Evolutionary conservation across 1,284 basidiomycete species (phyloP).

Genomic region (Rhodotorula sp.): DNA sequence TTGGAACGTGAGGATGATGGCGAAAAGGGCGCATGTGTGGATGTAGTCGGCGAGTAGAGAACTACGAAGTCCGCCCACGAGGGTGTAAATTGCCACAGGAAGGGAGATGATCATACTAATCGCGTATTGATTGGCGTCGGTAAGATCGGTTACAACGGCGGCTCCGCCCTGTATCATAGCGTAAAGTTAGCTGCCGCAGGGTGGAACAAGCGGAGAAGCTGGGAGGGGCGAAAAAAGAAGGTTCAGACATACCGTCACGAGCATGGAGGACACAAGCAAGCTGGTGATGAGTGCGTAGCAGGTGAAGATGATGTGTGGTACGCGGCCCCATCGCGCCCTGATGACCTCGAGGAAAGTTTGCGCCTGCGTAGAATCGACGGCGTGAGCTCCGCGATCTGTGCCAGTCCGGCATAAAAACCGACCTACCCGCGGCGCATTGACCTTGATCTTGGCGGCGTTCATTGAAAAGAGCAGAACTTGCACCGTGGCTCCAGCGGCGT

Average conservation of each 20-base stretch:
- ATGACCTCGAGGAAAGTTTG: conserved; percentile 64
- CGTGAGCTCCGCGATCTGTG: too few relatives aligned
- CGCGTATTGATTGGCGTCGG: conserved; percentile 68
- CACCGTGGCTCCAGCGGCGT: conserved; percentile 53
- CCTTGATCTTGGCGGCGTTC: conserved; percentile 57
- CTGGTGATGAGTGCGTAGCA: conserved; percentile 75
- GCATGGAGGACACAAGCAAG: conserved; percentile 59
- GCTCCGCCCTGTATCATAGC: not conserved
- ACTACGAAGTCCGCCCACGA: conserved; percentile 52
- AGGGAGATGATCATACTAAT: conserved; percentile 48
- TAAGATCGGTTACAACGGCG: conserved; percentile 73
- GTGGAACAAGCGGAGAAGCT: too few relatives aligned
- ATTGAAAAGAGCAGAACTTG: conserved; percentile 61
- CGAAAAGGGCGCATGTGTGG: conserved; percentile 75
- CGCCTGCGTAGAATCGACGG: conserved; percentile 53
- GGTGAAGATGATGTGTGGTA: conserved; percentile 71
- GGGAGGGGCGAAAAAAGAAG: too few relatives aligned
- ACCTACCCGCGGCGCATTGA: conserved; percentile 49
- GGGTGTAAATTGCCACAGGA: not conserved
- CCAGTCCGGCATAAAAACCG: too few relatives aligned
- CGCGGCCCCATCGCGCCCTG: conserved; percentile 66
- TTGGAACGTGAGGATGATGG: conserved; percentile 64
- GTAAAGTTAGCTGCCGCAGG: conserved; percentile 46
- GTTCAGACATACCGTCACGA: conserved; percentile 56
- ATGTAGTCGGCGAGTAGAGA: conserved; percentile 60